Evolutionary conservation across 2,329 filamentous ascomycete genomes (phyloP).

Genomic region (Clonostachys rosea): DNA sequence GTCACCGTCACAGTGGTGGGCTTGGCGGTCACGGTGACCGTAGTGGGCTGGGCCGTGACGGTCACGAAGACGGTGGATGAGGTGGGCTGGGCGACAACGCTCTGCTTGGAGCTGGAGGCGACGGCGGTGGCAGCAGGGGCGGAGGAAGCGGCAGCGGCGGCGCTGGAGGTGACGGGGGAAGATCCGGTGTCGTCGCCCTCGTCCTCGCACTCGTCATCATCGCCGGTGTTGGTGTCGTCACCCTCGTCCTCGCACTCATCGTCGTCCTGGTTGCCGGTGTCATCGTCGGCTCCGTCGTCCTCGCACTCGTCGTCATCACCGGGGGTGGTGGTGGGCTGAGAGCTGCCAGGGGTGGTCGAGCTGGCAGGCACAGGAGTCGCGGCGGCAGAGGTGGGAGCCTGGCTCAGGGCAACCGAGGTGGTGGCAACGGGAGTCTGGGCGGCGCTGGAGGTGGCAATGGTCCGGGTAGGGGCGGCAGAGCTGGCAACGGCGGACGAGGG

Average conservation of each 20-base stretch:
- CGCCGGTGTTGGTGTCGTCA: background rate
- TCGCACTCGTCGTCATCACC: slow-evolving; percentile 6
- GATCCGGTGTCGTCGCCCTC: background rate
- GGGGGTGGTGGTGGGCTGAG: background rate
- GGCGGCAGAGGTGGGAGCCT: background rate
- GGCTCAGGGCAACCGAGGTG: too few relatives aligned
- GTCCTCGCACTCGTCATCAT: slow-evolving; percentile 3
- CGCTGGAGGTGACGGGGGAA: too few relatives aligned
- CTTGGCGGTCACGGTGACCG: too few relatives aligned
- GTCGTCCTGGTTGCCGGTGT: slow-evolving; percentile 3
- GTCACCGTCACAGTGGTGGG: too few relatives aligned
- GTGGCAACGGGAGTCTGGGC: too few relatives aligned
- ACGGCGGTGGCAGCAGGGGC: too few relatives aligned
- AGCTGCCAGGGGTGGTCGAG: slow-evolving; percentile 2
- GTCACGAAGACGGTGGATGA: too few relatives aligned
- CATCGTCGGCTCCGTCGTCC: slow-evolving; percentile 6
- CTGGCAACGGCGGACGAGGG: slow-evolving; percentile 4
- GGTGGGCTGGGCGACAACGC: too few relatives aligned
- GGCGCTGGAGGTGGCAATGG: background rate
- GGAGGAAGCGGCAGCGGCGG: too few relatives aligned
- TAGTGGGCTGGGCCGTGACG: too few relatives aligned
- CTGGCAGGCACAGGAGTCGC: slow-evolving; percentile 4
- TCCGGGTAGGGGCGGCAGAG: slow-evolving; percentile 2
- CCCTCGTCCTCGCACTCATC: background rate
- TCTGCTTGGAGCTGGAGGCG: too few relatives aligned